A percentile compares a stretch with the other conserved stretches of the same genome.
These are phyloP conservation scores for Taiwanofungus camphoratus DNA, from an alignment of 1,284 basidiomycete genomes.

Conservation along the genomic window DNA sequence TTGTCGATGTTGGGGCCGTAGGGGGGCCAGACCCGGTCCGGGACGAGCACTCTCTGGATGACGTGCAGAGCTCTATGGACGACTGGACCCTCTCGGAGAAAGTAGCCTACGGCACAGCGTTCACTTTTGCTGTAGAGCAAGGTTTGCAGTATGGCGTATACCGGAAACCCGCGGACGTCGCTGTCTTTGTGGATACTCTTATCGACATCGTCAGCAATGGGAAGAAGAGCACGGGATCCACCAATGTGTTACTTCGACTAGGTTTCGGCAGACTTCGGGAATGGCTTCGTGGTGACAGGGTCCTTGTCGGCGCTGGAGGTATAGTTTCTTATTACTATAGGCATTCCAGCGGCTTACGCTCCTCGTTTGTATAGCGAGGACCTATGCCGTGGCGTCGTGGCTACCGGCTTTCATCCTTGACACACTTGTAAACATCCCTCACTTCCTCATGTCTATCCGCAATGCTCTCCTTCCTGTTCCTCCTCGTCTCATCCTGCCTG, in stretches of 20 bases:
- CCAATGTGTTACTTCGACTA: constrained; percentile 28
- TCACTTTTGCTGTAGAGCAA: constrained; percentile 43
- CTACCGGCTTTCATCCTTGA: constrained; percentile 67
- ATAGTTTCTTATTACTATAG: constrained; percentile 16
- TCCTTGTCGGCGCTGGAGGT: constrained; percentile 74
- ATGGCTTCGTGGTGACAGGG: constrained; percentile 56
- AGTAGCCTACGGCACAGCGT: constrained; percentile 61
- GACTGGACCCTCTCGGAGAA: constrained; percentile 70
- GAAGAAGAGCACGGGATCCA: constrained; percentile 29
- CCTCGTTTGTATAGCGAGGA: constrained; percentile 40
- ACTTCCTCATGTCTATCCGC: constrained; percentile 54
- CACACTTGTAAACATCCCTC: constrained; percentile 56
- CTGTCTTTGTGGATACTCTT: constrained; percentile 51
- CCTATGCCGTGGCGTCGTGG: constrained; percentile 61
- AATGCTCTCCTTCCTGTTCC: constrained; percentile 51
- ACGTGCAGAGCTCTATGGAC: constrained; percentile 47
- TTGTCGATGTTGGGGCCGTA: constrained; percentile 64
- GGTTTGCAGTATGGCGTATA: constrained; percentile 31
- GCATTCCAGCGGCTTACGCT: neutral
- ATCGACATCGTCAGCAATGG: constrained; percentile 54
- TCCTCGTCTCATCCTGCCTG: constrained; percentile 30
- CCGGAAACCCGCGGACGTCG: constrained; percentile 49
- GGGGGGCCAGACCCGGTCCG: constrained; percentile 24
- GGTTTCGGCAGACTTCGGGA: constrained; percentile 40
- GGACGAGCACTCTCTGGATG: constrained; percentile 20